Evolutionary conservation across 1,139 yeast species (phyloP).

Genomic region (Candida labiduridarum): DNA sequence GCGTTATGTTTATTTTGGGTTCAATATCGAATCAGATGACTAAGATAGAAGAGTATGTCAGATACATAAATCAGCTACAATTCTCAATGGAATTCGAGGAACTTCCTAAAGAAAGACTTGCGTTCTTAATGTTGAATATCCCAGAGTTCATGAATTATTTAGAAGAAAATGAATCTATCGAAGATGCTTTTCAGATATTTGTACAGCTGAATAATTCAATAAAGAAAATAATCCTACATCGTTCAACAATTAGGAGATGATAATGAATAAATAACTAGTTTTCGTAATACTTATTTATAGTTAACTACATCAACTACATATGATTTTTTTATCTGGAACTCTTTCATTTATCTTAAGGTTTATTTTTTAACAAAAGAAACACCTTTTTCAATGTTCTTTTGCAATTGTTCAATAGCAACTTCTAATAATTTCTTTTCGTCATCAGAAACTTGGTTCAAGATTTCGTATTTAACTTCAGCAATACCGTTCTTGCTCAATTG

Average conservation of each 20-base stretch:
- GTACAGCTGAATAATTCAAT: constrained; percentile 11
- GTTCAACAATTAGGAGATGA: background rate
- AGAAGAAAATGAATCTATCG: constrained; percentile 6
- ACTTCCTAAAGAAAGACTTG: constrained; percentile 11
- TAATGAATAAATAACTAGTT: background rate
- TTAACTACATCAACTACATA: too few species aligned
- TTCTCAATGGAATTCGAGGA: constrained; percentile 6
- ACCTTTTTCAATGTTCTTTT: constrained; percentile 69
- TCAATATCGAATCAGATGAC: constrained; percentile 2
- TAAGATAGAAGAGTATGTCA: constrained; percentile 4
- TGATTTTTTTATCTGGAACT: background rate
- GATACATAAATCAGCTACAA: background rate
- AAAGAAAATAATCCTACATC: constrained; percentile 8
- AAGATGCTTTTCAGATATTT: constrained; percentile 7
- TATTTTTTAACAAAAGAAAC: constrained; percentile 50
- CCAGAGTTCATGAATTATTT: constrained; percentile 11
- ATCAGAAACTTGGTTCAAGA: constrained; percentile 55
- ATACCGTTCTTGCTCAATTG: constrained; percentile 90
- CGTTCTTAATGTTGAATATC: constrained; percentile 14
- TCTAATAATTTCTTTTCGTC: constrained; percentile 77
- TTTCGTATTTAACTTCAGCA: constrained; percentile 54
- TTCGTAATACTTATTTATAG: background rate
- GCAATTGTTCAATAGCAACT: constrained; percentile 82
- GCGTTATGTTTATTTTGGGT: background rate
- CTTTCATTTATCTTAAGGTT: background rate